Evolutionary conservation across 495 filamentous ascomycete species (phyloP), one percentile per base, ranked within the genome.

Genomic region (Neohortaea acidophila): DNA sequence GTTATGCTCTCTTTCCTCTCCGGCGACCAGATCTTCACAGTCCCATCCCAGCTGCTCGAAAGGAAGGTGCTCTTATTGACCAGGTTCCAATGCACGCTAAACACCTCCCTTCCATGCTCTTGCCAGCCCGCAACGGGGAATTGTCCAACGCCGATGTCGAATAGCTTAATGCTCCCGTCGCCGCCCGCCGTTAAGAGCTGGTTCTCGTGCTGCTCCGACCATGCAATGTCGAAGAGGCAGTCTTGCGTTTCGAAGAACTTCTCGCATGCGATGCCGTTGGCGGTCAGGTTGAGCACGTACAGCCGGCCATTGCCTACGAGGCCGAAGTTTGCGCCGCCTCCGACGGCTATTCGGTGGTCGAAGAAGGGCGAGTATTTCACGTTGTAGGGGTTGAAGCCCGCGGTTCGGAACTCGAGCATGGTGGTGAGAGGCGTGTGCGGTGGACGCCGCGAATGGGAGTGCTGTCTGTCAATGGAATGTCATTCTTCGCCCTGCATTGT

Each of bases 331-430:
- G 85, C 74, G 6, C 83, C 74, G 4, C 81, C 71, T 19, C 81
- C 77, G 44, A 91, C 81, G 33, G 89, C 91, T 18, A 97, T 69
- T 23, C 85, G 78, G 35, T 80, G 85, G 63, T 94, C 87, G 66
- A 87, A 89, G 68, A 94, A 97, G 24, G 89, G 85, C 15, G 87
- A 94, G 68, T 94, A 97, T 60, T 94, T 92, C 51, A 92, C 82
- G 48, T 80, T 77, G 59, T 85, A 91, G 48, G 85, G 87, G 58
- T 94, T 89, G 71, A 74, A 94, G 59, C 86, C 87, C 48, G 81
- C 70, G 17, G 89, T 96, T 47, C 80, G 80, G 62, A 76, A 94
- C 59, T 93, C 82, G 46, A 94, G 76, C 87, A 96, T 94, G 14
- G 57, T 58, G 32, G n/a, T 14, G 14, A 27, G 14, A n/a, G n/a